Conservation (phyloP, 2,329 filamentous ascomycete genomes). For the Aspergillus japonicus region DNA sequence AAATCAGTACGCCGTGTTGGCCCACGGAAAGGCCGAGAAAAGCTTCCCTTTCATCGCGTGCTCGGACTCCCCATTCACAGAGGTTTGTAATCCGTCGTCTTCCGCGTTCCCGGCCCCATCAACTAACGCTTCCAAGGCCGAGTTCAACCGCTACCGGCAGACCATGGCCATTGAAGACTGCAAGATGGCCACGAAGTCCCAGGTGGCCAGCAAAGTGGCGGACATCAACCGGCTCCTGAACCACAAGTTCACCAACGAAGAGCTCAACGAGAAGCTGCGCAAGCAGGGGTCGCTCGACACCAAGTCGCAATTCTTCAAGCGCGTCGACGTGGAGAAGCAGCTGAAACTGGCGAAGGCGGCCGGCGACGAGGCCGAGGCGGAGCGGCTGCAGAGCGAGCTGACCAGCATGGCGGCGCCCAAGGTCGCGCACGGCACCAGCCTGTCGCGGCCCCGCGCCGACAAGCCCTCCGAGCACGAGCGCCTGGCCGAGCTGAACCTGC, state of each 20-base stretch:
- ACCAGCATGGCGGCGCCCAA: constrained; percentile 55
- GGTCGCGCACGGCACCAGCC: constrained; percentile 68
- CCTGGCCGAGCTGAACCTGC: constrained; percentile 76
- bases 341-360: constrained; percentile 65
- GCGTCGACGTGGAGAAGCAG: constrained; percentile 63
- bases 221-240: constrained; percentile 78
- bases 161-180: constrained; percentile 71
- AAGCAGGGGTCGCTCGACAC: constrained; percentile 67
- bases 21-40: constrained; percentile 78
- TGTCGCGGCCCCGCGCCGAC: constrained; percentile 57
- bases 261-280: constrained; percentile 75
- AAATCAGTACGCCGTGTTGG: constrained; percentile 77
- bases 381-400: constrained; percentile 51
- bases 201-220: constrained; percentile 68
- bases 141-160: constrained; percentile 78
- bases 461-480: constrained; percentile 72
- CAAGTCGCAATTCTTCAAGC: constrained; percentile 66
- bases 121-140: constrained; percentile 51
- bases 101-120: background rate
- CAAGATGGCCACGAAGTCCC: constrained; percentile 69
- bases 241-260: constrained; percentile 77
- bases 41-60: constrained; percentile 89
- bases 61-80: constrained; percentile 81
- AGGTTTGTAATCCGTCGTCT: constrained; percentile 52
- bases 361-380: constrained; percentile 61